Conservation (phyloP, 2,329 filamentous ascomycete species). For the Pseudogymnoascus sp. region DNA sequence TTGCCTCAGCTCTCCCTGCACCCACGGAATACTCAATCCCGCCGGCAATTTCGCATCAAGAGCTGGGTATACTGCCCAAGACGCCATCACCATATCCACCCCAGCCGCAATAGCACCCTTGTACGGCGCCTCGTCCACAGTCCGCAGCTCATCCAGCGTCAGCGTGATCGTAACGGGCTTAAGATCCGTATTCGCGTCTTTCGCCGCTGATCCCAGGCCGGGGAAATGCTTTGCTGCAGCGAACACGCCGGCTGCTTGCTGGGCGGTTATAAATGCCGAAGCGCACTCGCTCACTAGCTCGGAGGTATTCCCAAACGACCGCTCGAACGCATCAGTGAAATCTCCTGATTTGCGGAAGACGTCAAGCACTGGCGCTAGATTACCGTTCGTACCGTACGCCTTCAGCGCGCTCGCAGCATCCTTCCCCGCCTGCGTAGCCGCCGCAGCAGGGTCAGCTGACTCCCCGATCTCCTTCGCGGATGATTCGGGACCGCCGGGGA, state of each 20-base stretch:
- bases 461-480: slow-evolving; percentile 25
- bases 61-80: slow-evolving; percentile 27
- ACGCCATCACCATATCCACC: slow-evolving; percentile 28
- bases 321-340: slow-evolving; percentile 20
- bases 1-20: slow-evolving; percentile 23
- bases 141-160: slow-evolving; percentile 20
- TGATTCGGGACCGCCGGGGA: slow-evolving; percentile 23
- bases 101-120: slow-evolving; percentile 22
- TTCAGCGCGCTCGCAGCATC: slow-evolving; percentile 21
- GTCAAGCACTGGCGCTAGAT: neutral
- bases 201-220: slow-evolving; percentile 24
- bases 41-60: slow-evolving; percentile 25
- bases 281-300: slow-evolving; percentile 21
- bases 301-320: slow-evolving; percentile 26
- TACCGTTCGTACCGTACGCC: slow-evolving; percentile 19
- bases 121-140: slow-evolving; percentile 25
- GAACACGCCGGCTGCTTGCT: slow-evolving; percentile 21
- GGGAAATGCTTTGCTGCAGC: slow-evolving; percentile 29
- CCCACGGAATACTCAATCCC: slow-evolving; percentile 23
- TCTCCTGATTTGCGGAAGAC: neutral
- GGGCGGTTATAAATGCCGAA: slow-evolving; percentile 21
- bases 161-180: slow-evolving; percentile 25
- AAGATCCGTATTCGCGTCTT: slow-evolving; percentile 25
- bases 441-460: slow-evolving; percentile 15
- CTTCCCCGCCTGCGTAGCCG: slow-evolving; percentile 22